Evolutionary conservation across 2,329 filamentous ascomycete species (phyloP).

Genomic region (Ceratocystis destructans): DNA sequence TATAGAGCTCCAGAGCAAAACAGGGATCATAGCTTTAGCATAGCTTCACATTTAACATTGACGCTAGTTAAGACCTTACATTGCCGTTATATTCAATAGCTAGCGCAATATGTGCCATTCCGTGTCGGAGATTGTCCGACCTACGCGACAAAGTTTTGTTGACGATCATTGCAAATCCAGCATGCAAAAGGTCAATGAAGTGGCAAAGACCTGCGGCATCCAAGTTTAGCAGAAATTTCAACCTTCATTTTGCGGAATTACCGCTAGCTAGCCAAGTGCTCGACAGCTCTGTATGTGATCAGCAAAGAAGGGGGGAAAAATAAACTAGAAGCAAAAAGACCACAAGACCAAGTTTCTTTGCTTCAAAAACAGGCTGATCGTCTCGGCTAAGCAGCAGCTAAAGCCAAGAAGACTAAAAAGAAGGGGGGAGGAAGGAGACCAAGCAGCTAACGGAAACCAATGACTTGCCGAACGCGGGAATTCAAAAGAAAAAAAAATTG

Average conservation of each 20-base stretch:
- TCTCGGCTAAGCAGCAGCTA: constrained; percentile 1
- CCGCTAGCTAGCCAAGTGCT: background rate
- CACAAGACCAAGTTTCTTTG: background rate
- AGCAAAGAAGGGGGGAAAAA: background rate
- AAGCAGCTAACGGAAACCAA: background rate
- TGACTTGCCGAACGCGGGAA: constrained; percentile 2
- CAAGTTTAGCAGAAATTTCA: constrained; percentile 2
- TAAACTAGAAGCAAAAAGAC: background rate
- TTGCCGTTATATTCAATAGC: background rate
- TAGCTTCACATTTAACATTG: background rate
- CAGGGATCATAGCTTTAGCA: background rate
- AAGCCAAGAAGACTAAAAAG: background rate
- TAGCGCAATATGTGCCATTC: background rate
- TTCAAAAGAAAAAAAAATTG: background rate
- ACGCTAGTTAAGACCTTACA: background rate
- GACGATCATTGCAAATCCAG: background rate
- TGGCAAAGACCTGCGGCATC: background rate
- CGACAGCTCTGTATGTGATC: background rate
- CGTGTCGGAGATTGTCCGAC: background rate
- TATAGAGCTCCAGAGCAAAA: background rate
- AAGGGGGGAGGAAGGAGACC: background rate
- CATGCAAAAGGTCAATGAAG: background rate
- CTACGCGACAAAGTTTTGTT: background rate
- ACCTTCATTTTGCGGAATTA: background rate
- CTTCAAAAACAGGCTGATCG: background rate